Base-by-base conservation (phyloP, 495 filamentous ascomycete species). In the Penicillium odoratum region DNA sequence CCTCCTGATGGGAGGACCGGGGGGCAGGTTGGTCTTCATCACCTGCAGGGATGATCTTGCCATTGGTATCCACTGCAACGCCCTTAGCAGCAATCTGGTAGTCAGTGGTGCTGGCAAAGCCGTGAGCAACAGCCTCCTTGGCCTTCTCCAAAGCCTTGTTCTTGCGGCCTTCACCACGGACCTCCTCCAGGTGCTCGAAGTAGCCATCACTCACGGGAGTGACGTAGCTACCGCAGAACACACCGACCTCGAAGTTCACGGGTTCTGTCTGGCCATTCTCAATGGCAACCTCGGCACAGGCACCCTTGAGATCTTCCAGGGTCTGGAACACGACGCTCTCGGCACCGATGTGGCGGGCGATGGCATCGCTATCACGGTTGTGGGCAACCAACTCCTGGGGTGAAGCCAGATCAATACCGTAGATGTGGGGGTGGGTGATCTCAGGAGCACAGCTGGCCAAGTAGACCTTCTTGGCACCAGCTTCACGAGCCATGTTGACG, bases 301-400 rank as follows among this genome's bases (percentile, higher is more conserved):
- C 85, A 36, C 82, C 86, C 69, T 90, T 88, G 9, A 97, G 80
- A 63, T 95, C 92, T 11, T 83, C 82, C n/a, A 97, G 79, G 43
- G 85, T 86, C 68, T 97, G 92, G 73, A 90, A 98, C 58, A 98
- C 89, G 30, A 97, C 88, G 30, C 85, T 87, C 65, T 98, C 92
- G n/a, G 93, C 92, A 53, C 89, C 90, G 64, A 97, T 96, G 66
- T 89, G 82, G 59, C 84, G 74, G 15, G 93, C 89, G 51, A 96
- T 91, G 13, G 81, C 82, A 18, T 78, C 65, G 26, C 81, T 74
- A 49, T 86, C 82, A 31, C 91, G 85, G 63, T 90, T 85, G 69
- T 93, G 88, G 2, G 93, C 93, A 60, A 97, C 87, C 28, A 97
- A 82, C 74, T 97, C 92, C 16, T 79, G 80, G 7, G 89, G 87